Conservation (phyloP, 2,329 filamentous ascomycete genomes). For the Arthrobotrys iridis region DNA sequence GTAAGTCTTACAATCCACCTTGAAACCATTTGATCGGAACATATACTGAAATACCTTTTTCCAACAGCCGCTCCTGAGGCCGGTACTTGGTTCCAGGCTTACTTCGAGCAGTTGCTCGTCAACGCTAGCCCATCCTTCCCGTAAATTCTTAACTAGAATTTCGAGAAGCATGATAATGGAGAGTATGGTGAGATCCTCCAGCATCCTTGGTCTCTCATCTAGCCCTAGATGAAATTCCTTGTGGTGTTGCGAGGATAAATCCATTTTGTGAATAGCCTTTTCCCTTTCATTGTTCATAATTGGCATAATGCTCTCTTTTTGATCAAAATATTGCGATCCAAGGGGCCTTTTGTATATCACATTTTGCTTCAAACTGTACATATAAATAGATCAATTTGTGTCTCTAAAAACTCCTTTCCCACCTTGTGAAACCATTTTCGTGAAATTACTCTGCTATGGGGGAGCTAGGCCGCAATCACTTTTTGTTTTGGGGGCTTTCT, state of each 20-base stretch:
- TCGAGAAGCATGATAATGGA: constrained; percentile 13
- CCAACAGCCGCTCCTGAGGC: constrained; percentile 63
- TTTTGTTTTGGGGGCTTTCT: too few species aligned
- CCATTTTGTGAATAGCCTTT: constrained; percentile 47
- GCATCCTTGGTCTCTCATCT: not conserved
- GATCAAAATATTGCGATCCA: constrained; percentile 13
- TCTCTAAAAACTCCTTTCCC: not conserved
- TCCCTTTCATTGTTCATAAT: constrained; percentile 52
- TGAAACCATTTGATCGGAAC: not conserved
- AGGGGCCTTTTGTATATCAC: constrained; percentile 50
- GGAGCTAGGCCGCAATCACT: not conserved
- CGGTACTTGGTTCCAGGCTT: constrained; percentile 64
- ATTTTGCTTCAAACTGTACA: constrained; percentile 53
- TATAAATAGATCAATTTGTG: constrained; percentile 54
- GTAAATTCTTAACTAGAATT: constrained; percentile 34
- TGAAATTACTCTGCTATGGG: not conserved
- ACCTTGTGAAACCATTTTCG: not conserved
- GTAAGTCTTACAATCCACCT: constrained; percentile 42
- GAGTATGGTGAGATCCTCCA: constrained; percentile 14
- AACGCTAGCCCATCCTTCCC: constrained; percentile 61
- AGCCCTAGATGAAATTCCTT: not conserved
- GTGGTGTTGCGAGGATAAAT: not conserved
- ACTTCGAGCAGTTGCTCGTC: constrained; percentile 64
- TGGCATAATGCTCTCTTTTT: constrained; percentile 33
- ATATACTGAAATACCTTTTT: constrained; percentile 55